These are phyloP conservation scores for Alternaria tenuissima DNA, from an alignment of 2,329 filamentous ascomycete genomes.

Conservation along the genomic window DNA sequence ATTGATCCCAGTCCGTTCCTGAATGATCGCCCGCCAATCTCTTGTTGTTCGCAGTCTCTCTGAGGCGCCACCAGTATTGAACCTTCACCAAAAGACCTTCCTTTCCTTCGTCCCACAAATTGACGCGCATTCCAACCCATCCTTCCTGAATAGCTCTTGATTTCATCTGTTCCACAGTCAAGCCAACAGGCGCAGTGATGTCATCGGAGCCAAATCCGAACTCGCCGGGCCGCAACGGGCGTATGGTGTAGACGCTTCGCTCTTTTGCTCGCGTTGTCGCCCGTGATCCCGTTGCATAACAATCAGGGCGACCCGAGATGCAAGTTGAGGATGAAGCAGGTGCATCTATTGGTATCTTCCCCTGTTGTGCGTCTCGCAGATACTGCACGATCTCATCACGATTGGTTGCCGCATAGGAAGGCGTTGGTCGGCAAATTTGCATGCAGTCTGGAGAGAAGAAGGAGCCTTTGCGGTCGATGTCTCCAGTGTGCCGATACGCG, in stretches of 20 bases:
- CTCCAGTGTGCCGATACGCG: constrained; percentile 17
- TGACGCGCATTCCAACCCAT: constrained; percentile 26
- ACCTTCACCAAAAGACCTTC: constrained; percentile 21
- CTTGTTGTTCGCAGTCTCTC: constrained; percentile 9
- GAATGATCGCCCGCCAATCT: neutral
- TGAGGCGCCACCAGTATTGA: constrained; percentile 26
- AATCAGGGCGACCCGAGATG: neutral
- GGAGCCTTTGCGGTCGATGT: constrained; percentile 15
- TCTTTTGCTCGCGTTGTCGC: neutral
- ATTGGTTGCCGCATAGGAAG: constrained; percentile 18
- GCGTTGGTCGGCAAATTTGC: constrained; percentile 23
- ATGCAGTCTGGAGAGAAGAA: constrained; percentile 24
- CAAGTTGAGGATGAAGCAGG: neutral
- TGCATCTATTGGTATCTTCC: neutral
- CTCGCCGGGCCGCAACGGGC: constrained; percentile 9
- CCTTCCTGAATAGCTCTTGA: constrained; percentile 9
- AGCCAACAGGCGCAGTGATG: constrained; percentile 4
- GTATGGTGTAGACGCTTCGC: constrained; percentile 20
- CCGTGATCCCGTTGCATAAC: neutral
- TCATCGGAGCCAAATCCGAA: constrained; percentile 13
- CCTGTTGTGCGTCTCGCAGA: constrained; percentile 18
- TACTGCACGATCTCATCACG: constrained; percentile 20
- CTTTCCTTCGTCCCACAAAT: constrained; percentile 17
- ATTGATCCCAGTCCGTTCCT: constrained; percentile 22
- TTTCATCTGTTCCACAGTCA: constrained; percentile 3